Conservation (phyloP, 805 yeast genomes). For the Teunomyces kruisii region DNA sequence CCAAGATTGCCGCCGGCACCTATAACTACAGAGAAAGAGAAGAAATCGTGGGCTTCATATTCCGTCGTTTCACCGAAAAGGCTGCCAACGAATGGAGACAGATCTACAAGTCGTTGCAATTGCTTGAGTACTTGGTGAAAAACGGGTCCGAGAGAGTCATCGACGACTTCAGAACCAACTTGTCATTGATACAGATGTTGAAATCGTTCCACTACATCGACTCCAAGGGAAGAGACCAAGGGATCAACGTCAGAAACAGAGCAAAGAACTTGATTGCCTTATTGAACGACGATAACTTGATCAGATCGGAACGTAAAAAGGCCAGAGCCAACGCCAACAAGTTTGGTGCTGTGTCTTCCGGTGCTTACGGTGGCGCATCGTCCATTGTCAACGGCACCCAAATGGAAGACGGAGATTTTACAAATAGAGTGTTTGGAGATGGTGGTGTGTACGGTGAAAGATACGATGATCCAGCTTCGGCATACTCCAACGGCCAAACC, state of each 20-base stretch:
- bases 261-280: constrained; percentile 72
- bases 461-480: constrained; percentile 56
- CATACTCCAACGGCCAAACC: constrained; percentile 34
- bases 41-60: constrained; percentile 73
- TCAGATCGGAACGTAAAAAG: constrained; percentile 84
- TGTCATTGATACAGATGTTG: constrained; percentile 79
- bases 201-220: constrained; percentile 93
- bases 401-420: constrained; percentile 51
- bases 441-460: constrained; percentile 70
- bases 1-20: constrained; percentile 93
- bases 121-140: constrained; percentile 85
- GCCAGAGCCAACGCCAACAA: constrained; percentile 85
- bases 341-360: constrained; percentile 71
- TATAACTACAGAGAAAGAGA: constrained; percentile 81
- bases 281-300: constrained; percentile 70
- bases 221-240: constrained; percentile 92
- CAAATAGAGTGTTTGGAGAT: constrained; percentile 62
- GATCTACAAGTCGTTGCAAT: constrained; percentile 89
- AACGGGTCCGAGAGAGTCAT: constrained; percentile 94
- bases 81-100: constrained; percentile 98
- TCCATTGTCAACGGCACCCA: constrained; percentile 30
- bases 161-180: constrained; percentile 87
- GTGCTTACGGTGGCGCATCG: constrained; percentile 51
- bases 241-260: constrained; percentile 90
- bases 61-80: constrained; percentile 92